A percentile compares a stretch with the other conserved stretches of the same genome.
These are phyloP conservation scores for Penicillium vulpinum DNA, from an alignment of 2,329 filamentous ascomycete genomes.

Conservation along the genomic window DNA sequence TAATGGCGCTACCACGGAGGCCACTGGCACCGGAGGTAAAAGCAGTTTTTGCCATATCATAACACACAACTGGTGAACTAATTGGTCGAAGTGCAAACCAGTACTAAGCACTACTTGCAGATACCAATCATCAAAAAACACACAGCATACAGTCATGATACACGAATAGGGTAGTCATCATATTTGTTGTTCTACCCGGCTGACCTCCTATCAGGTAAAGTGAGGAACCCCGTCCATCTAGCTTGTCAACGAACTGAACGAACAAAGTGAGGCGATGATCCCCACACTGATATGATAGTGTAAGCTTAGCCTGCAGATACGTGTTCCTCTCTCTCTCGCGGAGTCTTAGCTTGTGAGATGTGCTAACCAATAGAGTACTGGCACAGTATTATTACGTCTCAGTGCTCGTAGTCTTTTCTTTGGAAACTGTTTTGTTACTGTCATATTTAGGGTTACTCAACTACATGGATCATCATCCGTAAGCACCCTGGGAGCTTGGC, in stretches of 20 bases:
- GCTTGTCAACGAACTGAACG: not conserved
- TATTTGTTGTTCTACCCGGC: too few species aligned
- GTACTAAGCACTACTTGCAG: too few species aligned
- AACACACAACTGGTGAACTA: not conserved
- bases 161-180: too few species aligned
- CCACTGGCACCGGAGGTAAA: slow-evolving; percentile 33
- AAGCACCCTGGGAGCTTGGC: not conserved
- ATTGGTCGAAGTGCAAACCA: too few species aligned
- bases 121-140: too few species aligned
- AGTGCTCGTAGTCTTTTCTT: too few species aligned
- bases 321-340: not conserved
- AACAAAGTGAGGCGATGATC: not conserved
- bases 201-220: not conserved
- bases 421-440: not conserved
- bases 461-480: not conserved
- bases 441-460: too few species aligned
- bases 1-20: slow-evolving; percentile 31
- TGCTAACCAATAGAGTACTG: too few species aligned
- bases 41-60: slow-evolving; percentile 20
- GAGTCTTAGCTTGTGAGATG: not conserved
- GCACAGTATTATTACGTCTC: too few species aligned
- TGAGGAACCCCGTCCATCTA: not conserved
- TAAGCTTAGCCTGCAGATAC: not conserved
- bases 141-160: too few species aligned
- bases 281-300: not conserved